Percentiles rank a stretch among this genome's conserved stretches.
Evolutionary conservation across 129 eudicot genomes (phyloP).

Genomic region (Centella asiatica): DNA sequence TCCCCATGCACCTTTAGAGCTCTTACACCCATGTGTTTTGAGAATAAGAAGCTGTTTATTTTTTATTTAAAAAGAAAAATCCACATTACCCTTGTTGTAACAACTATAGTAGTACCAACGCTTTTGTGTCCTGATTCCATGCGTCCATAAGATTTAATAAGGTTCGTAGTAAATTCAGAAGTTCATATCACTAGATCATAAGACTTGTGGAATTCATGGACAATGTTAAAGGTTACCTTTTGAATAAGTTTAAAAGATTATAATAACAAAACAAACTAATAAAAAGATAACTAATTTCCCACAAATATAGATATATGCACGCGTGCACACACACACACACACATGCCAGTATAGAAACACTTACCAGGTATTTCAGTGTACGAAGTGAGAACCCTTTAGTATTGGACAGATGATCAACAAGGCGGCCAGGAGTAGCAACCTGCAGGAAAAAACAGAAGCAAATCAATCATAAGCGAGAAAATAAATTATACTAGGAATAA

Average conservation of each 20-base stretch:
- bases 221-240: background rate
- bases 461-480: background rate
- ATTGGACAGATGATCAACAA: constrained; percentile 80
- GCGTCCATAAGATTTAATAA: background rate
- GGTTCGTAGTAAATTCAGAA: background rate
- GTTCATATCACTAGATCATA: background rate
- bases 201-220: background rate
- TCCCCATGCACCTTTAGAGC: no score
- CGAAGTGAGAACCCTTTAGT: constrained; percentile 94
- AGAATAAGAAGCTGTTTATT: no score
- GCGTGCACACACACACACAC: no score
- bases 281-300: background rate
- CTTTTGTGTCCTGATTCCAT: background rate
- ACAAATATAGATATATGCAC: background rate
- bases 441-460: constrained; percentile 16
- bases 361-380: constrained; percentile 74
- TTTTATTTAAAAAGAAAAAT: no score
- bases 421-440: constrained; percentile 99
- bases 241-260: no score
- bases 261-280: no score
- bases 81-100: no score
- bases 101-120: background rate
- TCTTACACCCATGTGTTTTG: no score
- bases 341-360: background rate
- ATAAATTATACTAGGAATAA: background rate